Evolutionary conservation across 768 basidiomycete species (phyloP), one percentile per base, ranked within the genome.

Genomic region (Rhizopogon roseolus): DNA sequence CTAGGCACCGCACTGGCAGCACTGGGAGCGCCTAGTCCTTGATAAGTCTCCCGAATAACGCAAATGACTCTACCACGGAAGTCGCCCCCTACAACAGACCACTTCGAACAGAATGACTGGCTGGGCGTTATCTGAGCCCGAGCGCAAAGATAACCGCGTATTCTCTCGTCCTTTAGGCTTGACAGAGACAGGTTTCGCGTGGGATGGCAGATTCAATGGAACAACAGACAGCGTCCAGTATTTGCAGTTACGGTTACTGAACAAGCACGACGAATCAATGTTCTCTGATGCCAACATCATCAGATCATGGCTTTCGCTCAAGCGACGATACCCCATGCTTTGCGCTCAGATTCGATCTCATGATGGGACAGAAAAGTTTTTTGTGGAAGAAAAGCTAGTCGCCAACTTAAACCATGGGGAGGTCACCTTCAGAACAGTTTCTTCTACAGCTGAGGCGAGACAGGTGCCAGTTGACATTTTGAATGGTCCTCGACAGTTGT

Each of bases 301-400:
- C 1, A 63, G 66, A 28, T 70, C 77, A 2, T 85, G 81, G 81
- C 28, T 66, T 19, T 61, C 71, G 10, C 62, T 80, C 19, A 84
- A 84, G 62, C 66, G 64, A 27, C 72, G 68, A 34, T 81, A 70
- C 55, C 82, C 82, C 2, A 68, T 85, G 4, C 74, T 79, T 11
- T 78, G 72, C 4, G 72, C 76, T 6, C 64, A 53, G 5, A 57
- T 81, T n/a, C 66, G 70, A 43, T 66, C 69, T 42, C 9, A 3
- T 9, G 6, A 34, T 13, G 52, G 61, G 46, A 57, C 67, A 10
- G 57, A 57, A 17, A 57, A 62, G 8, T 81, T 84, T 54, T 61
- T 74, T 19, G 71, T 84, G 41, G 64, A 58, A 22, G 72, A 76
- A 60, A 62, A 68, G 2, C 68, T 66, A 6, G 57, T 82, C 34